Base-by-base conservation (phyloP, 305 asterid species). In the Solanum hybrid region DNA sequence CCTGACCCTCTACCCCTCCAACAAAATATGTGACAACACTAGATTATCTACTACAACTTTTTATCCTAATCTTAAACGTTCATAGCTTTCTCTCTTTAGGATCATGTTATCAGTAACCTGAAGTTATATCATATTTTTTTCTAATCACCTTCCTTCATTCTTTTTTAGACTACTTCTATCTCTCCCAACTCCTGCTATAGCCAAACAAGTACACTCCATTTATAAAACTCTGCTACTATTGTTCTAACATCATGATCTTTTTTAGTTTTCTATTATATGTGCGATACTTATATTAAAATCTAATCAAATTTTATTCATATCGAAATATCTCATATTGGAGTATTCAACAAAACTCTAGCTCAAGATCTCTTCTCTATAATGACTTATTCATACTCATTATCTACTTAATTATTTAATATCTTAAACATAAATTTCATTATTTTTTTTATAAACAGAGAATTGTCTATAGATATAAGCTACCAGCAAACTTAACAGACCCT, bases 401-500 rank as follows among this genome's bases (percentile, higher is more conserved):
- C 72, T 29, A 60, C 27, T 31, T 45, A 84, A 31, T 27, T 81
- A 81, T 82, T 17, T 82, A 84, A 29, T 17, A 10, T 10, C 12
- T 5, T 84, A 31, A 29, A 29, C 34, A 10, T 14, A 10, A 84
- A 84, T 9, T 10, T 10, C 10, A 17, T 29, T n/a, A 8, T 10
- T 2, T 10, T 66, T 24, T 10, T 24, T 17, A 56, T 56, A 56
- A 6, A 56, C 24, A 56, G 15, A 15, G 17, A 7, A 4, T 29
- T 82, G 72, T 82, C 24, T 82, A 8, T 42, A 29, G 27, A 27
- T 45, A 56, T 56, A 45, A 82, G 40, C 73, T 29, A 78, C 10
- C 5, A 45, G 17, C 40, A 84, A 45, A 82, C 31, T 87, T 29
- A 87, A 75, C 7, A 42, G 76, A 15, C 71, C 81, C 89, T 38